Conservation (phyloP, 805 yeast genomes). For the Groenewaldozyma salmanticensis region DNA sequence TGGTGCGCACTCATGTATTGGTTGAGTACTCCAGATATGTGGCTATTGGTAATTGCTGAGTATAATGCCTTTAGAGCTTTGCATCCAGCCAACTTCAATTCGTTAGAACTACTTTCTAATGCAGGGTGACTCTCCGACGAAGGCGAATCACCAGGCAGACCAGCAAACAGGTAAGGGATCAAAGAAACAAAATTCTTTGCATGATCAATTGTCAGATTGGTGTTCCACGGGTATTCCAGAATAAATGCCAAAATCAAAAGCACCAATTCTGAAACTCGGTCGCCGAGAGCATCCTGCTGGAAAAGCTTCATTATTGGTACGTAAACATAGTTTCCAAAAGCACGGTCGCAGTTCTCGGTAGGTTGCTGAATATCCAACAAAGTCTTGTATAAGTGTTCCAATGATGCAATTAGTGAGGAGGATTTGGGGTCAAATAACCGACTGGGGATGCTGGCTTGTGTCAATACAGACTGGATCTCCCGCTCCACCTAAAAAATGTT, state of each 20-base stretch:
- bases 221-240: conserved; percentile 39
- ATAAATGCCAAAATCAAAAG: conserved; percentile 37
- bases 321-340: conserved; percentile 51
- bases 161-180: conserved; percentile 16
- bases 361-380: conserved; percentile 9
- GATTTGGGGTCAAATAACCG: conserved; percentile 9
- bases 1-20: conserved; percentile 13
- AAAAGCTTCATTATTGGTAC: conserved; percentile 49
- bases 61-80: conserved; percentile 17
- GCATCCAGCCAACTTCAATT: conserved; percentile 21
- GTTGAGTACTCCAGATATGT: conserved; percentile 1
- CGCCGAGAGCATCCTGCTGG: conserved; percentile 33
- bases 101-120: conserved; percentile 11
- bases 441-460: conserved; percentile 6
- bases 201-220: conserved; percentile 11
- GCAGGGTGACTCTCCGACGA: conserved; percentile 10
- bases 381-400: conserved; percentile 11
- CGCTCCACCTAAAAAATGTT: neutral
- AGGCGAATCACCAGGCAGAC: conserved; percentile 9
- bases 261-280: conserved; percentile 36
- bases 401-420: conserved; percentile 11
- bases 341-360: conserved; percentile 9
- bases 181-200: conserved; percentile 21
- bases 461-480: neutral
- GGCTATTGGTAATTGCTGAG: conserved; percentile 11